phyloP scores from a whole-genome alignment of 345 rosid genomes.

The thale cress (Arabidopsis thaliana) region TAIR10.1 NC_003074.8:5429501-5430000 shows the following conservation, averaged over 20 bases:
- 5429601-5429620: constrained; percentile 84
- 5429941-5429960: constrained; percentile 90
- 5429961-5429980: constrained; percentile 76
- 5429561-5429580: constrained; percentile 92
- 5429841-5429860: constrained; percentile 46
- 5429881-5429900: constrained; percentile 53
- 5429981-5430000: constrained; percentile 76
- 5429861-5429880: neutral
- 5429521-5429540: neutral
- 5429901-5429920: constrained; percentile 69
- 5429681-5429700: constrained; percentile 89
- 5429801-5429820: constrained; percentile 96
- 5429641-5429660: constrained; percentile 89
- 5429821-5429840: constrained; percentile 86
- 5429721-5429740: constrained; percentile 79
- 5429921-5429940: constrained; percentile 85
- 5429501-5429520: constrained; percentile 21
- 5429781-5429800: constrained; percentile 84
- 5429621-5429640: constrained; percentile 89
- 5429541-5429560: constrained; percentile 72
- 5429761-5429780: constrained; percentile 92
- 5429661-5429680: constrained; percentile 90
- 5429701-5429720: constrained; percentile 89
- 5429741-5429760: constrained; percentile 82
- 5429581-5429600: constrained; percentile 92